These are phyloP conservation scores for Rhododendron kiyosumense DNA, from an alignment of 148 eudicot species.

Conservation along the genomic window DNA sequence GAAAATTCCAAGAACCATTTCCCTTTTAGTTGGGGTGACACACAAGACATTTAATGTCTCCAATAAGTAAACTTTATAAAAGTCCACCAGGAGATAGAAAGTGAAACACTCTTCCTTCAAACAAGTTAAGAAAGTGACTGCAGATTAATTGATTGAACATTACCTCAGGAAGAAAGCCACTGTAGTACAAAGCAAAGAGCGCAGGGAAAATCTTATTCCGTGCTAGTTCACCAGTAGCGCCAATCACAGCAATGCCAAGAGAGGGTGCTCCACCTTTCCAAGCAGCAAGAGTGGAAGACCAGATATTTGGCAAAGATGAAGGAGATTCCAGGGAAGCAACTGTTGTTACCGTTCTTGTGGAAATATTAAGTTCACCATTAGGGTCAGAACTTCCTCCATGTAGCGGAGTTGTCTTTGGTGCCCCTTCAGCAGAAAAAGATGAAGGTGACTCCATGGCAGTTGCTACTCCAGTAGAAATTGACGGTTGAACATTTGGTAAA, in stretches of 20 bases:
- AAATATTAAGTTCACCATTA: background rate
- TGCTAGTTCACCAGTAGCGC: slow-evolving; percentile 33
- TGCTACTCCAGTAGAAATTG: background rate
- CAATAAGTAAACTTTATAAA: background rate
- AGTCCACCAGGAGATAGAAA: background rate
- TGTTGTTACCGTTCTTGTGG: background rate
- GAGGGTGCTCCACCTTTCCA: slow-evolving; percentile 5
- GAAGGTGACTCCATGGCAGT: slow-evolving; percentile 1
- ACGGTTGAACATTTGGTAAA: background rate
- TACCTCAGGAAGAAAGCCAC: slow-evolving; percentile 37
- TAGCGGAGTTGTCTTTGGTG: background rate
- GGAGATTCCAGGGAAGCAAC: slow-evolving; percentile 12
- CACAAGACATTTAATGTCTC: background rate
- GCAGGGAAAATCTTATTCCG: slow-evolving; percentile 39
- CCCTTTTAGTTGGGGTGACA: background rate
- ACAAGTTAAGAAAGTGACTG: background rate
- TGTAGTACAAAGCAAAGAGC: slow-evolving; percentile 38
- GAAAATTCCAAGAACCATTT: background rate
- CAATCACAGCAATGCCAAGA: slow-evolving; percentile 27
- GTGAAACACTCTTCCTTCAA: background rate
- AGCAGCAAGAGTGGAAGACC: background rate
- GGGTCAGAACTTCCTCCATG: slow-evolving; percentile 11
- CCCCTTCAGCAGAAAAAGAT: background rate
- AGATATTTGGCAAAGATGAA: background rate
- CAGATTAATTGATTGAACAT: background rate